Conservation (phyloP, 495 filamentous ascomycete species). For the Penicillium coffeae region DNA sequence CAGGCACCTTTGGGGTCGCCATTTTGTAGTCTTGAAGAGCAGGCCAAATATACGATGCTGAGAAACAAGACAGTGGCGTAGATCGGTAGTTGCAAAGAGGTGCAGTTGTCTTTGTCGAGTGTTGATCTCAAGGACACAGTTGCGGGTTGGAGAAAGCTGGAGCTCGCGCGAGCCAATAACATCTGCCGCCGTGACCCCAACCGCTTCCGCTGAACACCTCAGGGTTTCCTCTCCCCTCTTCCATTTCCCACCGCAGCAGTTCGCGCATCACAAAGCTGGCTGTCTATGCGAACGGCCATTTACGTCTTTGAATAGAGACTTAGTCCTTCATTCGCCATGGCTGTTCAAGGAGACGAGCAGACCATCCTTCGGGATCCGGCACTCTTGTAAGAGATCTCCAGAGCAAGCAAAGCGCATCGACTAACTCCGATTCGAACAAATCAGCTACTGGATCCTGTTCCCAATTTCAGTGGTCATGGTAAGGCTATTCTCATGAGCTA, state of each 20-base stretch:
- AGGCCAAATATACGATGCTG: neutral
- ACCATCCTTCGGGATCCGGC: slow-evolving; percentile 99
- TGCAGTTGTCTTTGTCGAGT: slow-evolving; percentile 3
- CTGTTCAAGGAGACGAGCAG: slow-evolving; percentile 73
- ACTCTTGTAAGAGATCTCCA: slow-evolving; percentile 65
- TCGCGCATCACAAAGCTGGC: slow-evolving; percentile 2
- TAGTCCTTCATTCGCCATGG: slow-evolving; percentile 74
- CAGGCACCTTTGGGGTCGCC: slow-evolving; percentile 39
- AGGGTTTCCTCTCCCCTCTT: slow-evolving; percentile 6
- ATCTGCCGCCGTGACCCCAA: slow-evolving; percentile 15
- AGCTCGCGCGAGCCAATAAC: slow-evolving; percentile 35
- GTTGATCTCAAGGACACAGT: slow-evolving; percentile 28
- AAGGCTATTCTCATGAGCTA: slow-evolving; percentile 15
- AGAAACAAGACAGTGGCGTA: neutral
- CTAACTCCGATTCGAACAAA: slow-evolving; percentile 15
- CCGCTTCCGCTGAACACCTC: slow-evolving; percentile 16
- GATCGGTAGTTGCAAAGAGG: neutral
- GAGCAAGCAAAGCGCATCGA: slow-evolving; percentile 1
- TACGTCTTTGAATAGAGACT: slow-evolving; percentile 11
- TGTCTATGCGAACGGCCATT: neutral
- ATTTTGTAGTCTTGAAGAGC: slow-evolving; percentile 20
- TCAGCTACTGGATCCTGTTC: slow-evolving; percentile 95
- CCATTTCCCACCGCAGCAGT: slow-evolving; percentile 6
- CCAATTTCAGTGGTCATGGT: slow-evolving; percentile 98
- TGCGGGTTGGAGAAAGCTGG: slow-evolving; percentile 40